Evolutionary conservation across 345 rosid genomes (phyloP).

Genomic region (Nasturtium officinale): DNA sequence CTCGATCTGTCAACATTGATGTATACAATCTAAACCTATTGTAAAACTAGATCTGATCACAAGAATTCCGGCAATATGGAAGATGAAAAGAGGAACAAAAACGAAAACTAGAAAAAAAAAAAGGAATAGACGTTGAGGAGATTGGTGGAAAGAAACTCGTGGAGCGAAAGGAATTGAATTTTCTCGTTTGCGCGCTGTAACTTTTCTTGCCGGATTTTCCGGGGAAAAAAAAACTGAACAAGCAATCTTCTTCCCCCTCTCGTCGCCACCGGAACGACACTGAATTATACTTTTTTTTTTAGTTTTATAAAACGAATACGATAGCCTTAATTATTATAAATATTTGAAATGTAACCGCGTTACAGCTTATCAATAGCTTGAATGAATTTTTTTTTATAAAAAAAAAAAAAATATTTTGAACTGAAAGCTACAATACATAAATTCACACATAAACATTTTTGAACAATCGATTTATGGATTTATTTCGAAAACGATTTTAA

Average conservation of each 20-base stretch:
- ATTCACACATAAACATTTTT: not conserved
- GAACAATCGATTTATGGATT: not conserved
- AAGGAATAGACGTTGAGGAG: conserved; percentile 18
- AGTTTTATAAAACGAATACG: not conserved
- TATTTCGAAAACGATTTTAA: too few relatives aligned
- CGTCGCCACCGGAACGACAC: conserved; percentile 36
- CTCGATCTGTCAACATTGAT: conserved; percentile 50
- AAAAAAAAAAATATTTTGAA: not conserved
- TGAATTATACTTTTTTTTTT: not conserved
- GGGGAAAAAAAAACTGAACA: conserved; percentile 28
- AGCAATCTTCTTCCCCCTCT: conserved; percentile 22
- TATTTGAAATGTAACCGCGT: conserved; percentile 22
- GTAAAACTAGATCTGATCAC: conserved; percentile 17
- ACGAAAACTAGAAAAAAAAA: not conserved
- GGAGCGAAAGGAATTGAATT: conserved; percentile 17
- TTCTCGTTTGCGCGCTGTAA: conserved; percentile 12
- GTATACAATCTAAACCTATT: not conserved
- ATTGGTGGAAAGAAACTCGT: conserved; percentile 26
- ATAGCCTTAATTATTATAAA: not conserved
- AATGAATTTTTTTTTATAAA: too few relatives aligned
- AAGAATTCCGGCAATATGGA: conserved; percentile 10
- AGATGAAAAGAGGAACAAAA: not conserved
- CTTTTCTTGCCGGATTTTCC: conserved; percentile 36
- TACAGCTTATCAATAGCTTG: not conserved
- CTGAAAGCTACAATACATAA: not conserved